Evolutionary conservation across 331 rosid species (phyloP), one percentile per base, ranked within the genome.

Genomic region (Acacia pycnantha): DNA sequence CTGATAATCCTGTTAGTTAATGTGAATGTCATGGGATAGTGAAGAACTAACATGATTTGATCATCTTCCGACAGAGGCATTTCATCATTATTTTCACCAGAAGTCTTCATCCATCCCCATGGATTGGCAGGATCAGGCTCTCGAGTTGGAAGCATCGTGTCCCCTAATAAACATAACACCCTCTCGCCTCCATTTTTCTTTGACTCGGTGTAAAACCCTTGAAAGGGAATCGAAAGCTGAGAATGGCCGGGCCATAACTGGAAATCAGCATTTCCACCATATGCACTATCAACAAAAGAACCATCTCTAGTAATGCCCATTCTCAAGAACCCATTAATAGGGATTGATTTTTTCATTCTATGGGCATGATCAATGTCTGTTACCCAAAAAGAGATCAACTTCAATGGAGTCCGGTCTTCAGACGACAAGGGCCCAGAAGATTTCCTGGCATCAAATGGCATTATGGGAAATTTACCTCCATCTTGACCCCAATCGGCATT

Each of bases 401-500:
- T 93, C 81, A 76, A 58, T 0, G 94, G 85, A 68, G 68, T 77
- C 40, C 14, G 82, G 37, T 68, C 84, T 68, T 51, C 85, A 26
- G 80, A 27, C 8, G 58, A 33, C 13, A 74, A 66, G 27, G 50
- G 26, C 71, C 44, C 83, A 4, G 76, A 33, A 56, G 59, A 81
- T 51, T 76, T 77, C 35, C 59, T 27, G 51, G 76, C 89, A 79
- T 89, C 87, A 83, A 90, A 95, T 2, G 98, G 98, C 89, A 93
- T 80, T 5, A 95, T 68, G 29, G 98, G 98, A 74, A 83, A 85
- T 67, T 90, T 87, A 31, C 90, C 91, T 35, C 24, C 86, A 51
- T 85, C 91, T 81, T 95, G 96, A 58, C 66, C 79, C 98, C 98
- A 95, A 85, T 95, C 98, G 66, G 97, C 98, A 82, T 89, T 85